These are phyloP conservation scores for Gynochthodes officinalis DNA, from an alignment of 257 asterid genomes.

Conservation along the genomic window DNA sequence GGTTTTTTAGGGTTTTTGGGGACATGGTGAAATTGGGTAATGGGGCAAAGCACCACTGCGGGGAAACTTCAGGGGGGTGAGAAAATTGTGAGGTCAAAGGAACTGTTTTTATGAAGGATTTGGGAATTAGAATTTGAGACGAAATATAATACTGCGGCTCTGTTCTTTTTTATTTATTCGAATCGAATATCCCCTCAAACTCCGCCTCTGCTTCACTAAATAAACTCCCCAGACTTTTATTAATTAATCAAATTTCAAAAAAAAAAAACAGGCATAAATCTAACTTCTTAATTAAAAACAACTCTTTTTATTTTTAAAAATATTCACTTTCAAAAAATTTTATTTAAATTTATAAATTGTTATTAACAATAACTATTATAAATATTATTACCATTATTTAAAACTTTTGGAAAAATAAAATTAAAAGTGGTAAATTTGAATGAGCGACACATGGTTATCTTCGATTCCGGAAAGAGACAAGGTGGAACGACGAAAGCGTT, in stretches of 20 bases:
- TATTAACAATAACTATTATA: too few species aligned
- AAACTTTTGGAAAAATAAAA: neutral
- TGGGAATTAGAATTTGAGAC: neutral
- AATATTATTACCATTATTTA: too few species aligned
- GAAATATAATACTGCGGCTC: neutral
- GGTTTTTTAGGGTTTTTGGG: conserved; percentile 8
- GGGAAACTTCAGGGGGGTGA: too few species aligned
- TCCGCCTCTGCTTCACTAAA: too few species aligned
- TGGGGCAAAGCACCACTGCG: too few species aligned
- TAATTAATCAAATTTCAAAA: too few species aligned
- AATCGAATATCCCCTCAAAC: neutral
- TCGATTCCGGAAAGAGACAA: neutral
- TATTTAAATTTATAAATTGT: too few species aligned
- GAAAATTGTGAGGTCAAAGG: neutral
- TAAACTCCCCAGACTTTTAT: too few species aligned
- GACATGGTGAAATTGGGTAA: neutral
- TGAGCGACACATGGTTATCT: neutral
- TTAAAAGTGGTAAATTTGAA: neutral
- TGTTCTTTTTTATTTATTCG: neutral
- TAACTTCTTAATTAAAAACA: too few species aligned
- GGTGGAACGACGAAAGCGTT: neutral
- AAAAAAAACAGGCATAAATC: too few species aligned
- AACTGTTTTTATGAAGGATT: neutral
- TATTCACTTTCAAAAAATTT: too few species aligned
- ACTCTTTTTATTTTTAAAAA: too few species aligned